A percentile compares a stretch with the other conserved stretches of the same genome.
Conservation (phyloP, 2,329 filamentous ascomycete genomes). For the Escovopsis sp. region DNA sequence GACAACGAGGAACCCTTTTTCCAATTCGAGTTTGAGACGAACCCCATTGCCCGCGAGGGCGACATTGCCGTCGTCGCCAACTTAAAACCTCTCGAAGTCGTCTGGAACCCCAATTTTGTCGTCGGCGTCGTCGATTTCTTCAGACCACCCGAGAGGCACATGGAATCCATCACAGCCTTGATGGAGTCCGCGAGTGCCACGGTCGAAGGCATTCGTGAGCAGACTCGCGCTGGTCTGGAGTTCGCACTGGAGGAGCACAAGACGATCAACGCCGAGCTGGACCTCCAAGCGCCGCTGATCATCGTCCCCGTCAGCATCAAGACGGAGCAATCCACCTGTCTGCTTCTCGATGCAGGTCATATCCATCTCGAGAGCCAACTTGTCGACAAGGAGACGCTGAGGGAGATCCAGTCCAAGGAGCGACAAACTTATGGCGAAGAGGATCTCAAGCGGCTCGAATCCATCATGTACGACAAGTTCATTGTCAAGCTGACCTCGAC, state of each 20-base stretch:
- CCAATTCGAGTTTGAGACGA: conserved; percentile 82
- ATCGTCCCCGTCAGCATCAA: conserved; percentile 93
- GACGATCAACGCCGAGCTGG: conserved; percentile 89
- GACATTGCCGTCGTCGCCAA: conserved; percentile 85
- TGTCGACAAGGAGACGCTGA: conserved; percentile 79
- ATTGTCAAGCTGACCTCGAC: conserved; percentile 85
- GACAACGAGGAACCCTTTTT: conserved; percentile 65
- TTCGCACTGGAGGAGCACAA: conserved; percentile 97
- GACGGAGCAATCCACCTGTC: conserved; percentile 62
- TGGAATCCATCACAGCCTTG: conserved; percentile 93
- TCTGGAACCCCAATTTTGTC: conserved; percentile 92
- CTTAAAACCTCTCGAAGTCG: conserved; percentile 87
- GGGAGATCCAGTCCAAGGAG: conserved; percentile 83
- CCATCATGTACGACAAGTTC: conserved; percentile 96
- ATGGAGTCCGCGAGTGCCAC: conserved; percentile 94
- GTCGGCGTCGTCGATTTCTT: conserved; percentile 91
- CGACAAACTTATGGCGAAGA: conserved; percentile 74
- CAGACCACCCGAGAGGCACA: conserved; percentile 86
- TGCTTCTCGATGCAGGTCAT: conserved; percentile 93
- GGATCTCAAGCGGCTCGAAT: conserved; percentile 77
- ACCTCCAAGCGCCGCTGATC: conserved; percentile 88
- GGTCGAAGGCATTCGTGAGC: conserved; percentile 85
- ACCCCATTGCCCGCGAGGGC: conserved; percentile 82
- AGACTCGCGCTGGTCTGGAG: conserved; percentile 88
- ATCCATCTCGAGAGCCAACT: conserved; percentile 88